phyloP scores from a whole-genome alignment of 169 alveolate genomes.

The Besnoitia besnoiti region DNA sequence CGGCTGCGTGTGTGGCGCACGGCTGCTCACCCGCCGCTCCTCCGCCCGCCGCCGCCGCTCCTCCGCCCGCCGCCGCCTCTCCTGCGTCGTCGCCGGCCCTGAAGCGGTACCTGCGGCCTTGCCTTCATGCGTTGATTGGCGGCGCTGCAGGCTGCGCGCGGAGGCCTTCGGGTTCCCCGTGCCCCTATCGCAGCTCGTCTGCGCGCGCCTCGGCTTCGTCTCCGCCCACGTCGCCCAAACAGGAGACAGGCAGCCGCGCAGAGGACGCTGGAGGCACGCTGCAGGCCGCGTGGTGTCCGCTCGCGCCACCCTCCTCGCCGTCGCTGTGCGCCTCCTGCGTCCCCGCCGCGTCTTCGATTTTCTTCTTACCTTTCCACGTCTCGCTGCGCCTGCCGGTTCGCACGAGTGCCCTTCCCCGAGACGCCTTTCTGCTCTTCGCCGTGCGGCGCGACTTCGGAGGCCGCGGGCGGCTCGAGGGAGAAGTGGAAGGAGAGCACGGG shows the following conservation, averaged over 20 bases:
- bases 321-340: too few relatives aligned
- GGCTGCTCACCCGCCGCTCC: neutral
- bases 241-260: too few relatives aligned
- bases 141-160: neutral
- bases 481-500: neutral
- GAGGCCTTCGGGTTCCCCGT: neutral
- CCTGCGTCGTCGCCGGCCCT: neutral
- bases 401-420: constrained; percentile 10
- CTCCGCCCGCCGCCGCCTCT: neutral
- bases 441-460: neutral
- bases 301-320: too few relatives aligned
- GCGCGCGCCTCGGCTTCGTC: neutral
- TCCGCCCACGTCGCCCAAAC: too few relatives aligned
- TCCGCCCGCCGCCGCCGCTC: neutral
- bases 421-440: constrained; percentile 22
- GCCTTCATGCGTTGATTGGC: constrained; percentile 10
- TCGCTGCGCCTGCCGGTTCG: constrained; percentile 13
- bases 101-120: neutral
- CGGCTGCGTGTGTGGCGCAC: neutral
- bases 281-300: too few relatives aligned
- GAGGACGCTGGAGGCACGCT: too few relatives aligned
- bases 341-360: too few relatives aligned
- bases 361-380: constrained; percentile 14
- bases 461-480: neutral
- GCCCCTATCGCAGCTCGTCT: neutral